Conservation (phyloP, 2,329 filamentous ascomycete genomes). For the Fusarium neocosmosporiellum region DNA sequence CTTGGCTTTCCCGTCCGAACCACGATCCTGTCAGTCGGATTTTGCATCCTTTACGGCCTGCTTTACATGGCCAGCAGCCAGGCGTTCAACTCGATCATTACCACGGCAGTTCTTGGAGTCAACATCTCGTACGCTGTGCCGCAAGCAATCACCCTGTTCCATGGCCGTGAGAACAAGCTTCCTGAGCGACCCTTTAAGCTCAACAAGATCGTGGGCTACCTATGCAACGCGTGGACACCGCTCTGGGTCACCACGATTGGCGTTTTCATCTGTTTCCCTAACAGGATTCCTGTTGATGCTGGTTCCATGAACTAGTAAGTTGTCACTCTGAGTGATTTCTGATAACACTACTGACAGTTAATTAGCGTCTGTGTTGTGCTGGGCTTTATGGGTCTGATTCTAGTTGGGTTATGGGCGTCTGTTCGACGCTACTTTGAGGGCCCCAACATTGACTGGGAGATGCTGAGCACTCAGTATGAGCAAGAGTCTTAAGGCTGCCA, state of each 20-base stretch:
- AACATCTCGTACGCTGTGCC: constrained; percentile 47
- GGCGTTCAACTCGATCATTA: constrained; percentile 50
- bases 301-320: constrained; percentile 21
- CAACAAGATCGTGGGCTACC: constrained; percentile 22
- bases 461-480: neutral
- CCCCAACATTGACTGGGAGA: constrained; percentile 7
- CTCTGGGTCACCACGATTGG: constrained; percentile 33
- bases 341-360: neutral
- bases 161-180: constrained; percentile 33
- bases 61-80: constrained; percentile 46
- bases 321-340: neutral
- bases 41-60: constrained; percentile 46
- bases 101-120: constrained; percentile 42
- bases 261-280: constrained; percentile 41
- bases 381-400: constrained; percentile 9
- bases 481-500: neutral
- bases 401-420: constrained; percentile 1
- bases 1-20: constrained; percentile 43
- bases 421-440: constrained; percentile 7
- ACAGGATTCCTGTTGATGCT: neutral
- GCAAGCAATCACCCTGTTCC: constrained; percentile 37
- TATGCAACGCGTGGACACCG: constrained; percentile 35
- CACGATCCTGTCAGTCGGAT: constrained; percentile 40
- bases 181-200: constrained; percentile 35
- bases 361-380: constrained; percentile 11